Percentiles rank a stretch among this genome's conserved stretches.
These are phyloP conservation scores for Dioszegia hungarica DNA, from an alignment of 768 basidiomycete genomes.

Conservation along the genomic window DNA sequence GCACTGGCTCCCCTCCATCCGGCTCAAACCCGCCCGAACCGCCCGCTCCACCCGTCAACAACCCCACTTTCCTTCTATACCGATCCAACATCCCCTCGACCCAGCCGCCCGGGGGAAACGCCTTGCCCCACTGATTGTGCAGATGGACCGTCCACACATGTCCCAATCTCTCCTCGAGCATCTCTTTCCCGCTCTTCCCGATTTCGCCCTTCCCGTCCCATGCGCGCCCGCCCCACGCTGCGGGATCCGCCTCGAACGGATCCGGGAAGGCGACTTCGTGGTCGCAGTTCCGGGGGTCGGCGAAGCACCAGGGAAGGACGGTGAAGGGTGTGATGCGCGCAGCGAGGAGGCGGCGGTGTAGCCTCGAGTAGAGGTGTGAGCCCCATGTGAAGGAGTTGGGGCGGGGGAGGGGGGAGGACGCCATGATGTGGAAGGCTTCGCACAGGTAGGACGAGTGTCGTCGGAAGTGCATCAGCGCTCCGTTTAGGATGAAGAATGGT, in stretches of 20 bases:
- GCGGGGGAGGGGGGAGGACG: slow-evolving; percentile 65
- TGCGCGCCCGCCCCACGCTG: slow-evolving; percentile 61
- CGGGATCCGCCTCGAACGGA: slow-evolving; percentile 64
- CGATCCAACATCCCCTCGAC: slow-evolving; percentile 65
- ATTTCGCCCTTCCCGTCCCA: slow-evolving; percentile 54
- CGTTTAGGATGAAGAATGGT: slow-evolving; percentile 73
- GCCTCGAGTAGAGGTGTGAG: slow-evolving; percentile 79
- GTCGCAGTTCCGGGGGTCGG: slow-evolving; percentile 84
- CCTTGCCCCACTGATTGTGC: slow-evolving; percentile 94
- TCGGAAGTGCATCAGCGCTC: slow-evolving; percentile 89
- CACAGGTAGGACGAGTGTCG: slow-evolving; percentile 91
- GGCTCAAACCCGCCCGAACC: neutral
- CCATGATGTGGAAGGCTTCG: slow-evolving; percentile 91
- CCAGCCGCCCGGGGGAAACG: slow-evolving; percentile 79
- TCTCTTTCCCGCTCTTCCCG: slow-evolving; percentile 40
- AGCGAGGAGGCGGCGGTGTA: slow-evolving; percentile 77
- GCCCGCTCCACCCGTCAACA: slow-evolving; percentile 21
- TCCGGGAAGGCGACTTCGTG: slow-evolving; percentile 89
- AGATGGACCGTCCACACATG: slow-evolving; percentile 75
- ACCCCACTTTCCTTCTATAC: slow-evolving; percentile 29
- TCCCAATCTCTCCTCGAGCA: slow-evolving; percentile 58
- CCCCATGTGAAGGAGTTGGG: slow-evolving; percentile 90
- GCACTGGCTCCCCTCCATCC: neutral
- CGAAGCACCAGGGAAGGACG: slow-evolving; percentile 91
- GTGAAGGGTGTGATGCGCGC: slow-evolving; percentile 75